phyloP scores from a whole-genome alignment of 768 basidiomycete species.

The Termitomyces sp. region DNA sequence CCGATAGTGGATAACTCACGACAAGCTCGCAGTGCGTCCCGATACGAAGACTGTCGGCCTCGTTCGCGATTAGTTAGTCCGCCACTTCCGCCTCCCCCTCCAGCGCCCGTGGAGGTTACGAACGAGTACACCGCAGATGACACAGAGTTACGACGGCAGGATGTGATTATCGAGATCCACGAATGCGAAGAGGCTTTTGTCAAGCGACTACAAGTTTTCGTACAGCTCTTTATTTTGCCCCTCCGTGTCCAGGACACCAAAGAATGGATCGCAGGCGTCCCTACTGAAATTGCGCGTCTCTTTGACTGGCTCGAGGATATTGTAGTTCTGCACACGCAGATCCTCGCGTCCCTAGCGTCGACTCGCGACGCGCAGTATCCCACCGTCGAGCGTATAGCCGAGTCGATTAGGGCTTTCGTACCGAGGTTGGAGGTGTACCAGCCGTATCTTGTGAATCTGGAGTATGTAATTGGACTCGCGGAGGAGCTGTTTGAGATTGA shows the following conservation, averaged over 20 bases:
- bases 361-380: constrained; percentile 38
- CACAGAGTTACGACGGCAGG: constrained; percentile 15
- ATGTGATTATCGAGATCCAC: constrained; percentile 57
- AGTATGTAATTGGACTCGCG: constrained; percentile 53
- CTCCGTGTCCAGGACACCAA: constrained; percentile 69
- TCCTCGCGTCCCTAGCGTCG: constrained; percentile 39
- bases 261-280: constrained; percentile 80
- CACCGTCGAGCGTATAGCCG: constrained; percentile 53
- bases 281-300: constrained; percentile 61
- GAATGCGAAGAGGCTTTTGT: constrained; percentile 71
- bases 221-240: constrained; percentile 74
- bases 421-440: constrained; percentile 78
- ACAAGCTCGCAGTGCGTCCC: background rate
- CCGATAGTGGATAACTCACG: background rate
- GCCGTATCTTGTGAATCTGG: constrained; percentile 77
- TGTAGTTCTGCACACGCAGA: constrained; percentile 66
- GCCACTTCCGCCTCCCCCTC: background rate
- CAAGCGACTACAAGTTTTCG: constrained; percentile 57
- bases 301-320: constrained; percentile 93
- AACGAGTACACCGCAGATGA: background rate
- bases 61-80: constrained; percentile 5
- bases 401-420: constrained; percentile 58
- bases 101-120: background rate
- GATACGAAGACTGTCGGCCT: constrained; percentile 16
- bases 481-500: constrained; percentile 44